Evolutionary conservation across 345 rosid genomes (phyloP).

Genomic region (Moricandia arvensis): DNA sequence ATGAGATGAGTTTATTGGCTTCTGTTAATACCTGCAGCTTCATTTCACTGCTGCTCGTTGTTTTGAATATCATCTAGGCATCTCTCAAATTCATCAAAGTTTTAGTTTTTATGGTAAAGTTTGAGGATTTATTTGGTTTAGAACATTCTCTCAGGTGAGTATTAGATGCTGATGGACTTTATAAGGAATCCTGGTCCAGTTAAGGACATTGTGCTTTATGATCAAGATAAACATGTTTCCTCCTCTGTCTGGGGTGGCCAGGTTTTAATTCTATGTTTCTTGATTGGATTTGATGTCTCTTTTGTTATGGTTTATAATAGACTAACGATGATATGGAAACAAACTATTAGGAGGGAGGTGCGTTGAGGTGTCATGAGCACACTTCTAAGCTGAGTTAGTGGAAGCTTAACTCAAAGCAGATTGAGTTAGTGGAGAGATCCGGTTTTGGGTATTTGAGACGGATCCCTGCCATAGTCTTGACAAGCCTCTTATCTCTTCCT

Average conservation of each 20-base stretch:
- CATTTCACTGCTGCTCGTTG: too few relatives aligned
- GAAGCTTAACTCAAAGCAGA: slow-evolving; percentile 70
- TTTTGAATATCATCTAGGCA: slow-evolving; percentile 1
- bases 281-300: neutral
- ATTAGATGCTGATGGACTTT: slow-evolving; percentile 49
- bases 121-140: slow-evolving; percentile 8
- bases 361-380: slow-evolving; percentile 96
- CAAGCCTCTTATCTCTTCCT: slow-evolving; percentile 85
- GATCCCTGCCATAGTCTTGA: slow-evolving; percentile 96
- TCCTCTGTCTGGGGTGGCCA: slow-evolving; percentile 85
- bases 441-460: slow-evolving; percentile 83
- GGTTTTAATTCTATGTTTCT: slow-evolving; percentile 31
- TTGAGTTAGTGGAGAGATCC: slow-evolving; percentile 78
- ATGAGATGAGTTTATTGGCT: too few relatives aligned
- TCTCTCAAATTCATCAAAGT: neutral
- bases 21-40: too few relatives aligned
- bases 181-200: slow-evolving; percentile 67
- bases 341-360: slow-evolving; percentile 78
- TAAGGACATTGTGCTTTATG: slow-evolving; percentile 59
- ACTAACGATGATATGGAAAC: slow-evolving; percentile 5
- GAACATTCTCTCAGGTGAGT: slow-evolving; percentile 7
- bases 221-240: slow-evolving; percentile 84
- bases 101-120: neutral
- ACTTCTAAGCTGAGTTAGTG: slow-evolving; percentile 90
- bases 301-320: neutral